Base-by-base conservation (phyloP, 768 basidiomycete species). In the Panaeolus papilionaceus region DNA sequence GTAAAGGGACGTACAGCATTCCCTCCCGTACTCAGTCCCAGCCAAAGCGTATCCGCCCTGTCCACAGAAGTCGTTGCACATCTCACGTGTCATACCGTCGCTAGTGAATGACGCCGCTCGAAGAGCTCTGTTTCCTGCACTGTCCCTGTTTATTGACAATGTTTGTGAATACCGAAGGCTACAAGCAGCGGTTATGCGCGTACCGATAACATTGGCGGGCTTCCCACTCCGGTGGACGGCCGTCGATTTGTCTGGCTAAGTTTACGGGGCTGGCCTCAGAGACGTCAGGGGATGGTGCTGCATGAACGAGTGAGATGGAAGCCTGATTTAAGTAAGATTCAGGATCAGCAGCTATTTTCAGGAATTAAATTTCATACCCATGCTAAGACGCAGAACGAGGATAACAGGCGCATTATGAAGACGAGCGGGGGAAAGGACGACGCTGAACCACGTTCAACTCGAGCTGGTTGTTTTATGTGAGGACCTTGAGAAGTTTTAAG, bases 151-250 rank as follows among this genome's bases (percentile, higher is more conserved):
- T 4, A 16, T 7, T n/a, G 14, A 23, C 49, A 47, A 47, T 47
- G 2, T 1, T 51, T 37, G 14, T 28, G 28, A 58, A 58, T 33
- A 37, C 23, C 1, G 23, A 23, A 23, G 23, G 23, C 1, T 23
- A 23, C 8, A 20, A 26, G 2, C 6, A 7, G 23, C 10, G 10
- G 8, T 10, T 10, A 11, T 16, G 6, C 33, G 1, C 10, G 23
- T 58, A 58, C 54, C 54, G 26, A 33, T 58, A 58, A 18, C 54
- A 58, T 33, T 58, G 54, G 4, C 54, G 26, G 3, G 54, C 54
- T 58, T 58, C 26, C 54, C 54, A 58, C 28, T 58, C 54, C 12
- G 54, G 54, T 7, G 54, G 54, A 33, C 54, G 9, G 0, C 54
- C 54, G n/a, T 58, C 54, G 28, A 58, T 58, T 37, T 58, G 54